Evolutionary conservation across 2,329 filamentous ascomycete species (phyloP).

Genomic region (Aspergillus carbonarius): DNA sequence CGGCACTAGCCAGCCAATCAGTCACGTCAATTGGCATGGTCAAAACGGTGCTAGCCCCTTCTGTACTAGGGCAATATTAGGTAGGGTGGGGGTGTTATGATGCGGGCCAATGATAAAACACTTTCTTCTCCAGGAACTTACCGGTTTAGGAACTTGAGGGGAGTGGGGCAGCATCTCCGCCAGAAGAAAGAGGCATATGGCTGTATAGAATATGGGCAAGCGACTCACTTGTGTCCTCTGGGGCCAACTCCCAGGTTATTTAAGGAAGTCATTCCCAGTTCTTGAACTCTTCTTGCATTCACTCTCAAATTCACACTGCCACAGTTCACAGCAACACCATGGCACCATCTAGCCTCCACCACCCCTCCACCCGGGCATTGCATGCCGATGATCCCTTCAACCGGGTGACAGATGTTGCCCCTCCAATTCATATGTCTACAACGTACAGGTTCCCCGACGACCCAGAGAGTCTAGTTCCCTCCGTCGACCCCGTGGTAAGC

Average conservation of each 20-base stretch:
- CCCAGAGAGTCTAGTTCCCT: slow-evolving; percentile 61
- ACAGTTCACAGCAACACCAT: slow-evolving; percentile 13
- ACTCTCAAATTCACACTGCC: background rate
- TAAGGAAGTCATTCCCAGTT: background rate
- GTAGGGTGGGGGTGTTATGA: background rate
- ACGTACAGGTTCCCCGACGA: slow-evolving; percentile 78
- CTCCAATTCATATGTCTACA: slow-evolving; percentile 85
- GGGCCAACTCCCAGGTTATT: background rate
- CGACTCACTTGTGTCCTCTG: background rate
- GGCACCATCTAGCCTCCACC: slow-evolving; percentile 17
- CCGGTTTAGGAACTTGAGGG: slow-evolving; percentile 26
- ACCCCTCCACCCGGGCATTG: slow-evolving; percentile 60
- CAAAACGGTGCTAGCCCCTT: too few species aligned
- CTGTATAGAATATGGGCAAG: background rate
- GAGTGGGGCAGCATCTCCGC: slow-evolving; percentile 21
- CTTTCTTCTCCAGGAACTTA: background rate
- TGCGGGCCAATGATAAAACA: background rate
- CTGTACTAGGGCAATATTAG: too few species aligned
- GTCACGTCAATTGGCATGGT: too few species aligned
- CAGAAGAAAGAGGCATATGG: background rate
- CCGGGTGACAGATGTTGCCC: slow-evolving; percentile 74
- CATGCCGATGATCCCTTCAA: slow-evolving; percentile 80
- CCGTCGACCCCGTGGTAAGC: slow-evolving; percentile 51
- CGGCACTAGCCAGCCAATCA: too few species aligned
- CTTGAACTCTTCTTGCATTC: background rate